A percentile compares a stretch with the other conserved stretches of the same genome.
These are phyloP conservation scores for Symbiodinium natans DNA, from an alignment of 73 alveolate genomes.

Conservation along the genomic window DNA sequence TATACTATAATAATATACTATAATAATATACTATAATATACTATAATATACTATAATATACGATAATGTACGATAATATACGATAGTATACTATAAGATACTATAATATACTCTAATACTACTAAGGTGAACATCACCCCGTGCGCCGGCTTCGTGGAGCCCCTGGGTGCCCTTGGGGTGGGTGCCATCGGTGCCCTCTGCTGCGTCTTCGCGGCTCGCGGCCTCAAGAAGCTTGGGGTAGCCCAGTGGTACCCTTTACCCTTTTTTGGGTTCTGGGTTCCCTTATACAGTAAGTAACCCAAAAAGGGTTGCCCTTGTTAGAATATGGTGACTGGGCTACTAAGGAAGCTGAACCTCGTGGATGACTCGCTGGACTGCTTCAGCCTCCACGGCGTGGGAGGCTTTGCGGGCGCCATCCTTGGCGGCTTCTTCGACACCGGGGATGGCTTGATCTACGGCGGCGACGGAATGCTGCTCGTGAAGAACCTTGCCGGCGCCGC, in stretches of 20 bases:
- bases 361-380: not conserved
- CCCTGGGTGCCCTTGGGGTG: not conserved
- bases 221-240: not conserved
- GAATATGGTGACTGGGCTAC: too few relatives aligned
- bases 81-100: too few relatives aligned
- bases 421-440: not conserved
- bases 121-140: not conserved
- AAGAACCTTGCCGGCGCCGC: not conserved
- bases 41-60: too few relatives aligned
- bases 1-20: too few relatives aligned
- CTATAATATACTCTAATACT: too few relatives aligned
- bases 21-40: too few relatives aligned
- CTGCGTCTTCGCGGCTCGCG: not conserved
- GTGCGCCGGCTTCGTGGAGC: slow-evolving; percentile 3
- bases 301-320: too few relatives aligned
- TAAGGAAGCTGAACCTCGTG: too few relatives aligned
- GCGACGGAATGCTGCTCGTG: not conserved
- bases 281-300: too few relatives aligned
- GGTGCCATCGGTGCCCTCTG: not conserved
- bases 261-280: too few relatives aligned
- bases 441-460: not conserved
- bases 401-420: not conserved
- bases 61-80: too few relatives aligned
- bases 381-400: not conserved
- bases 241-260: too few relatives aligned